Evolutionary conservation across 495 filamentous ascomycete genomes (phyloP), one percentile per base, ranked within the genome.

Genomic region (Neurospora tetrasperma): DNA sequence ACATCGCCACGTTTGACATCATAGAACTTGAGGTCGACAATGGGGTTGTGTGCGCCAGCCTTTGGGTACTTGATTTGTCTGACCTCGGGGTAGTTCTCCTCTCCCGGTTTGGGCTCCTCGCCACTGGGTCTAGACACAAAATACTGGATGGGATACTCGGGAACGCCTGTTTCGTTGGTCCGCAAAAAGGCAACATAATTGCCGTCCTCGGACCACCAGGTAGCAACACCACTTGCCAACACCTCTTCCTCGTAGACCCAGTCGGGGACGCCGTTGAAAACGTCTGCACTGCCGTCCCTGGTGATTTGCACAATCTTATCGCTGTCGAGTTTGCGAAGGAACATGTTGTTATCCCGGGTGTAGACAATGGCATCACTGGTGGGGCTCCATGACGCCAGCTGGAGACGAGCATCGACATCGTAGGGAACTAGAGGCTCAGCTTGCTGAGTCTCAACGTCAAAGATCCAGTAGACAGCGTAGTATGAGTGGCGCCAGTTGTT

Each of bases 181-280:
- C 93, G 90, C 48, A 98, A 80, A 80, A 97, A 98, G 23, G 96
- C 94, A 74, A 99, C 80, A 79, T 90, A 96, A 70, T 92, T 90
- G 23, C 94, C 96, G 79, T 94, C 94, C 35, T 89, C 86, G 23
- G 93, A 94, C 93, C 93, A 98, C 96, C 96, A 98, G 1, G 94
- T 94, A 8, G 91, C 96, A 69, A 87, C 94, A 75, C 93, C 92
- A 4, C 89, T 89, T 2, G 83, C 74, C 75, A 98, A 92, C 7
- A 99, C 94, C 81, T 99, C 96, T 79, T 99, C 96, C 79, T 99
- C 96, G 76, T 98, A 99, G 0, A 99, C 96, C 96, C 96, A 99
- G 81, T 99, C 96, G 0, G 96, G 96, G n/a, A 97, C 89, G 27
- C 96, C 96, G 76, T 98, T 96, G 84, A 99, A 98, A 18, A 96